These are phyloP conservation scores for Liquidambar formosana DNA, from an alignment of 164 flowering plant genomes.

Conservation along the genomic window DNA sequence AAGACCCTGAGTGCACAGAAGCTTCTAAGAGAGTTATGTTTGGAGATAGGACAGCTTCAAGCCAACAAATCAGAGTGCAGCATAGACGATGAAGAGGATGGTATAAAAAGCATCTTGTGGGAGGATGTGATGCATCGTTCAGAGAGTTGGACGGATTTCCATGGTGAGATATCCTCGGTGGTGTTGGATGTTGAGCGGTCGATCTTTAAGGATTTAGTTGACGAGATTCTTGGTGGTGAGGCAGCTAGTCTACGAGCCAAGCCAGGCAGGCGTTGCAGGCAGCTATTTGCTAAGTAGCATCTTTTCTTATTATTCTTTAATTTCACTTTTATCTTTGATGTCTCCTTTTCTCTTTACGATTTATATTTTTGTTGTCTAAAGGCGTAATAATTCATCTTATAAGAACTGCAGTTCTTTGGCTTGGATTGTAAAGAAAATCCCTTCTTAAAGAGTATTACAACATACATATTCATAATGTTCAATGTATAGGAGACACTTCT, in stretches of 20 bases:
- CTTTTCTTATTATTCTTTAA: neutral
- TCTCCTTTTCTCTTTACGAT: neutral
- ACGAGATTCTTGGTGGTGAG: slow-evolving; percentile 40
- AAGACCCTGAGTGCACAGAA: slow-evolving; percentile 36
- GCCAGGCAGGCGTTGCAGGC: slow-evolving; percentile 18
- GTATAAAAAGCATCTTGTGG: slow-evolving; percentile 26
- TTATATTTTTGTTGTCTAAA: slow-evolving; percentile 4
- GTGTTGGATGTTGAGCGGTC: slow-evolving; percentile 39
- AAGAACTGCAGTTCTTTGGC: slow-evolving; percentile 9
- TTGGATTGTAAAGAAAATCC: slow-evolving; percentile 14
- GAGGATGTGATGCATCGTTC: slow-evolving; percentile 37
- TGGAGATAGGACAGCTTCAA: slow-evolving; percentile 37
- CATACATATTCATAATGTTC: slow-evolving; percentile 5
- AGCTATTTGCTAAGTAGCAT: slow-evolving; percentile 18
- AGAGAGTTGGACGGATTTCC: slow-evolving; percentile 38
- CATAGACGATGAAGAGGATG: slow-evolving; percentile 32
- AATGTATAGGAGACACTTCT: neutral
- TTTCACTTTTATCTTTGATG: neutral
- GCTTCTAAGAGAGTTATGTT: slow-evolving; percentile 39
- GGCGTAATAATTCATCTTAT: slow-evolving; percentile 10
- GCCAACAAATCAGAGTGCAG: slow-evolving; percentile 15
- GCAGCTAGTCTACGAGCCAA: slow-evolving; percentile 22
- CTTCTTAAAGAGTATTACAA: slow-evolving; percentile 1
- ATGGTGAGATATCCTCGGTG: slow-evolving; percentile 25
- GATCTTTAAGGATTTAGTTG: slow-evolving; percentile 46